Conservation (phyloP, 495 filamentous ascomycete species). For the Xeromyces bisporus region DNA sequence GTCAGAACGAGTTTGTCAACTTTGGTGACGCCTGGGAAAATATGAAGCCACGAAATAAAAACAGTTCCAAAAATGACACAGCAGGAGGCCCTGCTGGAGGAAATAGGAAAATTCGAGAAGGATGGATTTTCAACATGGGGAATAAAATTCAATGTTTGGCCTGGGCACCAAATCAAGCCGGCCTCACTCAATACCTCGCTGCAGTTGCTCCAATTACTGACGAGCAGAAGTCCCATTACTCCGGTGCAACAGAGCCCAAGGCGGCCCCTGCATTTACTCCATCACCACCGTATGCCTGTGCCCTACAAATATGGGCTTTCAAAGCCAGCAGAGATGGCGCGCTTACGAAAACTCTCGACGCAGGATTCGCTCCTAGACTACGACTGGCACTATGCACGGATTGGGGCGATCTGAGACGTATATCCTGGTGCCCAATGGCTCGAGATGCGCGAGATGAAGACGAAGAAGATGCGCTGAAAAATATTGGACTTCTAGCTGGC, state of each 20-base stretch:
- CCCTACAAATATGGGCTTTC: conserved; percentile 46
- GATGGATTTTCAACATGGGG: conserved; percentile 43
- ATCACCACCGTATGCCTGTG: conserved; percentile 26
- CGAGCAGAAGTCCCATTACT: conserved; percentile 15
- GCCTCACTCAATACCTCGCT: conserved; percentile 37
- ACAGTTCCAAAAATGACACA: background rate
- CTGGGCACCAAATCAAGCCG: conserved; percentile 40
- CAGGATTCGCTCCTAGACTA: conserved; percentile 21
- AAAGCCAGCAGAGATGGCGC: conserved; percentile 14
- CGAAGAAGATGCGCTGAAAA: conserved; percentile 13
- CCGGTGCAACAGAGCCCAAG: conserved; percentile 11
- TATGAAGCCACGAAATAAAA: conserved; percentile 2
- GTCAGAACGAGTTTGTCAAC: conserved; percentile 21
- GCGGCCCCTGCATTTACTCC: conserved; percentile 30
- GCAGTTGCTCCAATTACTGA: conserved; percentile 25
- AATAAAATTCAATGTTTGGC: conserved; percentile 32
- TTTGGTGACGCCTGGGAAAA: conserved; percentile 29
- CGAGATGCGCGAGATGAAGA: conserved; percentile 20
- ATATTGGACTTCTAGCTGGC: conserved; percentile 43
- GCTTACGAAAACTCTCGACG: conserved; percentile 21
- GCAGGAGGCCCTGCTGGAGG: background rate
- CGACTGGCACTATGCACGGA: conserved; percentile 40
- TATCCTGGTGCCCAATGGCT: conserved; percentile 46
- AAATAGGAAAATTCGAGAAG: conserved; percentile 21
- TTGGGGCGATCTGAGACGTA: conserved; percentile 42